Evolutionary conservation across 106 monocot species (phyloP), one percentile per base, ranked within the genome.

Genomic region (Triglochin maritima): DNA sequence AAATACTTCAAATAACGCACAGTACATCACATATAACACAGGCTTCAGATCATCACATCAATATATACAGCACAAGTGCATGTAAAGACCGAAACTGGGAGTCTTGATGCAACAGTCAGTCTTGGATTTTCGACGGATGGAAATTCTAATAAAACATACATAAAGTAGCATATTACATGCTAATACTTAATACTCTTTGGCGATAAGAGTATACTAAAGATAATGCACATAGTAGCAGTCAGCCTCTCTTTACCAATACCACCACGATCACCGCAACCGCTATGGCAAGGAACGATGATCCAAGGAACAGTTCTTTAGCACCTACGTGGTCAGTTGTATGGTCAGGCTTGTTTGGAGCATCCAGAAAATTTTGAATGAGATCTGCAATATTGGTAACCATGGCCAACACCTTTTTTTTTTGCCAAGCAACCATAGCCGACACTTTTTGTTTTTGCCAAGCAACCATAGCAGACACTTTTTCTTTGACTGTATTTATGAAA

Each of bases 251-350:
- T 14, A 84, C 15, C 63, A 93, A 55, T 68, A 93, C 65, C 1
- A 89, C 72, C 14, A 88, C 14, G 13, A 93, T 93, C 8, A 74
- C 54, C 4, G 81, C 86, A 48, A 93, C 49, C 1, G 81, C 83
- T 44, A 93, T 44, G 1, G 77, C 88, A 14, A 83, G 17, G 67
- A 89, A 83, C 3, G 85, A 76, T 5, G 85, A 76, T 5, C 47
- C 3, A 6, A 11, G 48, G n/a, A 58, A 13, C 59, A 57, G 13
- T 29, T 29, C 29, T 29, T 29, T 29, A 29, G 29, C 29, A 29
- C 29, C 29, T 54, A 68, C 41, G 4, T 9, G 7, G 3, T 9
- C 54, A 4, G 9, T 63, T 53, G 4, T 50, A 46, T 50, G 5
- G 10, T 3, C 45, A 9, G 59, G 46, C 43, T 51, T 65, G 4